Evolutionary conservation across 257 asterid genomes (phyloP).

Genomic region (Nicotiana otophora): DNA sequence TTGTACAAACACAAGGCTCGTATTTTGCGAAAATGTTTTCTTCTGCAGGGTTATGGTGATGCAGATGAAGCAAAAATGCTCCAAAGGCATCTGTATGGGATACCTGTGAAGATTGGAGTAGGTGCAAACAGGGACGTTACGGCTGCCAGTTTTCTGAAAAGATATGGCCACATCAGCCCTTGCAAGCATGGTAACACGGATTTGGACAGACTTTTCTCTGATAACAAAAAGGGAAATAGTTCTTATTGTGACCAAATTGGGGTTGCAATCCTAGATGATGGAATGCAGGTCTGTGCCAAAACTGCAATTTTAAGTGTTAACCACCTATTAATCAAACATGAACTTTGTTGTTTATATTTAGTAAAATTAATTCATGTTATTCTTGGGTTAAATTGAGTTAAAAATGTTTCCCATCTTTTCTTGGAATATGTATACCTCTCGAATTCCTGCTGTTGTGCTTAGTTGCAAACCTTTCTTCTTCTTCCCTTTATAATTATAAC

Average conservation of each 20-base stretch:
- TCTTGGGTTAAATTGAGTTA: too few relatives aligned
- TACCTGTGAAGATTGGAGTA: slow-evolving; percentile 58
- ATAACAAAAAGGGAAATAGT: slow-evolving; percentile 13
- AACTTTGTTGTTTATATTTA: neutral
- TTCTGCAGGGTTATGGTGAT: slow-evolving; percentile 75
- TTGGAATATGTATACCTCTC: neutral
- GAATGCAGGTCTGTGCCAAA: slow-evolving; percentile 73
- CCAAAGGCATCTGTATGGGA: slow-evolving; percentile 56
- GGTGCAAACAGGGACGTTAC: slow-evolving; percentile 75
- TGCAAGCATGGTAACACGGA: neutral
- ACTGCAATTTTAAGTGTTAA: neutral
- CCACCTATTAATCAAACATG: neutral
- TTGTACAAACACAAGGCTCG: neutral
- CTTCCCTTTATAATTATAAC: neutral
- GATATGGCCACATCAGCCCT: slow-evolving; percentile 35
- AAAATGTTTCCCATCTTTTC: neutral
- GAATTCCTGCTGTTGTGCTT: neutral
- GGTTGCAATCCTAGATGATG: slow-evolving; percentile 77
- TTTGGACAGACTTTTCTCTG: slow-evolving; percentile 17
- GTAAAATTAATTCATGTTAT: neutral
- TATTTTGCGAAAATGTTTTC: neutral
- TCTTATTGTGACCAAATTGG: slow-evolving; percentile 39
- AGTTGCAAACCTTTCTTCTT: neutral
- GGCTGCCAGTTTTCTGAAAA: slow-evolving; percentile 48
- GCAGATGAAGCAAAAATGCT: slow-evolving; percentile 97